Conservation (phyloP, 2,329 filamentous ascomycete genomes). For the Podosphaera xanthii region DNA sequence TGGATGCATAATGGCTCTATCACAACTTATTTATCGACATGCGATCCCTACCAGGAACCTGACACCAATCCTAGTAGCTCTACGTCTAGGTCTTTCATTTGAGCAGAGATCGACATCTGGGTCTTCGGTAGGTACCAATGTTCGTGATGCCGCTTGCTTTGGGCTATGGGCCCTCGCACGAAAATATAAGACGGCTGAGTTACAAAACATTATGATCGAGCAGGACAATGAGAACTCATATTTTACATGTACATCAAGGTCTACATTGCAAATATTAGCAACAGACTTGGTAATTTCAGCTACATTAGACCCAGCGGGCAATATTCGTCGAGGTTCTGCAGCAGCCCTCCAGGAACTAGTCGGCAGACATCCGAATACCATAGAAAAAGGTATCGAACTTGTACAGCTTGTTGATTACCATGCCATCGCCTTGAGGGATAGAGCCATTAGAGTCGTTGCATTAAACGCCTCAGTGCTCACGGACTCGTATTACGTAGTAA, state of each 20-base stretch:
- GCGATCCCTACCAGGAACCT: slow-evolving; percentile 53
- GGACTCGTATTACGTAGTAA: slow-evolving; percentile 37
- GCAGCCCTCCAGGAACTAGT: slow-evolving; percentile 87
- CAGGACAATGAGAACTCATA: slow-evolving; percentile 1
- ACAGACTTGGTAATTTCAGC: slow-evolving; percentile 62
- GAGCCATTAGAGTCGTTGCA: slow-evolving; percentile 61
- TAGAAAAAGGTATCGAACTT: slow-evolving; percentile 59
- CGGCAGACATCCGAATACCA: slow-evolving; percentile 71
- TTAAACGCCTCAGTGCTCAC: slow-evolving; percentile 43
- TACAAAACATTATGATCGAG: slow-evolving; percentile 34
- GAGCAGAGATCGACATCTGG: slow-evolving; percentile 74
- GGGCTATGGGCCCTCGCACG: slow-evolving; percentile 84
- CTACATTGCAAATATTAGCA: slow-evolving; percentile 54
- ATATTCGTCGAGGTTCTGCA: slow-evolving; percentile 78
- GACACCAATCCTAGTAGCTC: slow-evolving; percentile 48
- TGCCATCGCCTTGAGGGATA: slow-evolving; percentile 64
- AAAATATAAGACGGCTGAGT: slow-evolving; percentile 61
- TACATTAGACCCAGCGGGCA: slow-evolving; percentile 73
- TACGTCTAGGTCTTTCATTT: slow-evolving; percentile 64
- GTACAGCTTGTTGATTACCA: slow-evolving; percentile 89
- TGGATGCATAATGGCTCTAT: slow-evolving; percentile 67
- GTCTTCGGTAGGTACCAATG: slow-evolving; percentile 67
- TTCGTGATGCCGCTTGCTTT: slow-evolving; percentile 87
- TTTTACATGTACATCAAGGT: slow-evolving; percentile 14
- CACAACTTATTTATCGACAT: slow-evolving; percentile 65